phyloP scores from a whole-genome alignment of 2,329 filamentous ascomycete species.

The Tolypocladium tropicale region DNA sequence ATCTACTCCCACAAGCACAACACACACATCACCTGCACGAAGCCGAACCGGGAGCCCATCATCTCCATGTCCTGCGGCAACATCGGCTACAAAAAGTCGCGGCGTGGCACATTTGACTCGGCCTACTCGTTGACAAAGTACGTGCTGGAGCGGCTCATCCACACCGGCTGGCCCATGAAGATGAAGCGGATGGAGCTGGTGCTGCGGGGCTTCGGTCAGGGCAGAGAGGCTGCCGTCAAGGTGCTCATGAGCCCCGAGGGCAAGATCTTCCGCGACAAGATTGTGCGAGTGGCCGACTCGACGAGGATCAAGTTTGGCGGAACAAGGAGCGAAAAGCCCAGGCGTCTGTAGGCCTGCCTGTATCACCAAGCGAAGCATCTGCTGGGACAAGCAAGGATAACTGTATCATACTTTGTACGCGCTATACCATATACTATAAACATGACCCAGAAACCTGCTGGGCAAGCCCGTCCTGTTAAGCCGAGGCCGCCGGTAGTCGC shows the following conservation, averaged over 20 bases:
- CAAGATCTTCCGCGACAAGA: conserved; percentile 59
- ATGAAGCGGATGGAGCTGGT: conserved; percentile 73
- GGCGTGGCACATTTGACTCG: conserved; percentile 76
- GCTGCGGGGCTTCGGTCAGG: conserved; percentile 74
- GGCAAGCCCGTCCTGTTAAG: neutral
- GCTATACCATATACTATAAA: conserved; percentile 17
- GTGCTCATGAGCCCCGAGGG: conserved; percentile 82
- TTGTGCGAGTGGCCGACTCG: conserved; percentile 71
- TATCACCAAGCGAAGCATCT: neutral
- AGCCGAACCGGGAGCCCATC: conserved; percentile 68
- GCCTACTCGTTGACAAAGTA: conserved; percentile 84
- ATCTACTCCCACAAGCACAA: conserved; percentile 87
- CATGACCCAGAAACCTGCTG: conserved; percentile 6
- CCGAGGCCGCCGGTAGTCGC: conserved; percentile 3
- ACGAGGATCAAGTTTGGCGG: conserved; percentile 95
- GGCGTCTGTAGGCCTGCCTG: conserved; percentile 49
- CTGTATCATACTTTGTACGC: conserved; percentile 26
- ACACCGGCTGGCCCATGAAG: conserved; percentile 65
- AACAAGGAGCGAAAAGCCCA: conserved; percentile 72
- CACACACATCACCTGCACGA: conserved; percentile 82
- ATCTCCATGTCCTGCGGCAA: conserved; percentile 76
- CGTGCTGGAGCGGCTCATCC: conserved; percentile 73
- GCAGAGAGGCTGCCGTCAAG: conserved; percentile 83
- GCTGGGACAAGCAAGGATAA: conserved; percentile 5
- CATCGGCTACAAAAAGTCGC: conserved; percentile 80